Percentiles rank a stretch among this genome's conserved stretches.
phyloP scores from a whole-genome alignment of 2,329 filamentous ascomycete genomes.

The Elsinoe necatrix region DNA sequence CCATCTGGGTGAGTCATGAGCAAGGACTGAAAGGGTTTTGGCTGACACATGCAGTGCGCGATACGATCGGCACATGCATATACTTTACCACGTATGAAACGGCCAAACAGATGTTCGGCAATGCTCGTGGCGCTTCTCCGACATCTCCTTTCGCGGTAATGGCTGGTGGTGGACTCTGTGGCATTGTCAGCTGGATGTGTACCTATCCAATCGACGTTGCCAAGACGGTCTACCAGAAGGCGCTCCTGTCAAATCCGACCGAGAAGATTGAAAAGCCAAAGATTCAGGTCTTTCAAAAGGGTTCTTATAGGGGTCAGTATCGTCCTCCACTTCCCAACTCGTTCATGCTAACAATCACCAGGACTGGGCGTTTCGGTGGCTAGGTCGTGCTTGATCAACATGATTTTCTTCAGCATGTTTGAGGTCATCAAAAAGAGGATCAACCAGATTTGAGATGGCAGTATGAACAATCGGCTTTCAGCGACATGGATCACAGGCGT shows the following conservation, averaged over 20 bases:
- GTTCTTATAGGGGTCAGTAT: slow-evolving; percentile 65
- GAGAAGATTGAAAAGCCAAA: slow-evolving; percentile 54
- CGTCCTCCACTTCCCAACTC: neutral
- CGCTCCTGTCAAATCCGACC: slow-evolving; percentile 61
- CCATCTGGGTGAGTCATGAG: slow-evolving; percentile 57
- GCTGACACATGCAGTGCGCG: slow-evolving; percentile 50
- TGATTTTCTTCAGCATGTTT: slow-evolving; percentile 83
- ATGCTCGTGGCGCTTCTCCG: slow-evolving; percentile 63
- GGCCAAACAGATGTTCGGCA: slow-evolving; percentile 71
- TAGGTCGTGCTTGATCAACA: slow-evolving; percentile 73
- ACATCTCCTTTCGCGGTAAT: slow-evolving; percentile 73
- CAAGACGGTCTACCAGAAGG: slow-evolving; percentile 78
- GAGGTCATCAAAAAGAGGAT: slow-evolving; percentile 64
- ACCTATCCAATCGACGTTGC: slow-evolving; percentile 64
- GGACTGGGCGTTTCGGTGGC: slow-evolving; percentile 71
- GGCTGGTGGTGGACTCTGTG: slow-evolving; percentile 69
- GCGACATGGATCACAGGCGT: slow-evolving; percentile 12
- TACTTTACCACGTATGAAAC: slow-evolving; percentile 90
- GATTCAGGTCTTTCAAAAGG: slow-evolving; percentile 66
- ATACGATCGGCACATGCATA: slow-evolving; percentile 73
- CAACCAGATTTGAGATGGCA: slow-evolving; percentile 26
- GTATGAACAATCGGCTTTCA: slow-evolving; percentile 15
- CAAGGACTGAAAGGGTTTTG: neutral
- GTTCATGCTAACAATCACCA: slow-evolving; percentile 19
- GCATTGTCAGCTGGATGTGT: slow-evolving; percentile 75